Percentiles rank a stretch among this genome's conserved stretches.
These are phyloP conservation scores for Vigna trinervia DNA, from an alignment of 306 rosid genomes.

Conservation along the genomic window DNA sequence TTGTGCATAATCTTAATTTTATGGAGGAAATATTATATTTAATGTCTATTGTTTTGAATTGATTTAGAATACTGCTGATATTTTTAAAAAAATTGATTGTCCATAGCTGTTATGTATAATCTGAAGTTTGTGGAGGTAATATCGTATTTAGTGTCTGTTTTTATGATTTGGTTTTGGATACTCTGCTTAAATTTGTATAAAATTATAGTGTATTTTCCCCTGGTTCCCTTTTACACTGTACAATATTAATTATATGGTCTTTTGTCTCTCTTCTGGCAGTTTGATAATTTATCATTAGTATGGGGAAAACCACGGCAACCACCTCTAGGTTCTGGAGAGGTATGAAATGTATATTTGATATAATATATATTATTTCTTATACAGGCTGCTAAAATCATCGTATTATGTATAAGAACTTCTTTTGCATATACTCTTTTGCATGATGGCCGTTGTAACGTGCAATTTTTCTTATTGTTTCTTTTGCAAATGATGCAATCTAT, in stretches of 20 bases:
- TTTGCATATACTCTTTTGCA: constrained; percentile 18
- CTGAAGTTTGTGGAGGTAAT: constrained; percentile 32
- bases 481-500: constrained; percentile 30
- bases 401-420: constrained; percentile 31
- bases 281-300: constrained; percentile 69
- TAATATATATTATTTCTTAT: constrained; percentile 24
- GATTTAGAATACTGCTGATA: no score
- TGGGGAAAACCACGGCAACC: constrained; percentile 96
- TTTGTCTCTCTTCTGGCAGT: constrained; percentile 58
- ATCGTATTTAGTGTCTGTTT: constrained; percentile 19
- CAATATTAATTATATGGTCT: constrained; percentile 17
- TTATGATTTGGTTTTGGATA: background rate
- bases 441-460: constrained; percentile 29
- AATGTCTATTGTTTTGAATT: background rate
- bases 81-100: no score
- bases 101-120: constrained; percentile 19
- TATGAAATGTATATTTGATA: constrained; percentile 48
- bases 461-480: constrained; percentile 16
- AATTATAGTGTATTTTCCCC: background rate
- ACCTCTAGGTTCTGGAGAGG: constrained; percentile 86
- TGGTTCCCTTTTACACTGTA: constrained; percentile 11
- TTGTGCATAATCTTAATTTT: constrained; percentile 31
- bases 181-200: constrained; percentile 21
- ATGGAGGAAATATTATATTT: constrained; percentile 26
- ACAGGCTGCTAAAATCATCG: background rate